Conservation (phyloP, 1,139 yeast genomes). For the Taphrina wiesneri region DNA sequence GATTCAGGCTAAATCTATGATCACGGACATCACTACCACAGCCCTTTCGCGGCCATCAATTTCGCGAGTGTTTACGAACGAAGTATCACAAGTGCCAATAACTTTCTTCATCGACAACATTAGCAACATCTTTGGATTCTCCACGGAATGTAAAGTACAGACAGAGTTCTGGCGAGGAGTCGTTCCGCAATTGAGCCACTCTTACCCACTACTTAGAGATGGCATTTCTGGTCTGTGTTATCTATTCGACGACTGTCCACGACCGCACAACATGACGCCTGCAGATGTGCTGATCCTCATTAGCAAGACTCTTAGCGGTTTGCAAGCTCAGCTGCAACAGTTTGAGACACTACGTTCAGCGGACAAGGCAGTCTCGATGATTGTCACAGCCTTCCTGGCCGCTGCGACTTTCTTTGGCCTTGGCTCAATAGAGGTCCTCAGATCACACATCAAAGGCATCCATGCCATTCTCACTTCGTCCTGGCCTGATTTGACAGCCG, state of each 20-base stretch:
- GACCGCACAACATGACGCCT: neutral
- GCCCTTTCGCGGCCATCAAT: neutral
- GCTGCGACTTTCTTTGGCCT: conserved; percentile 16
- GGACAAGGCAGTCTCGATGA: neutral
- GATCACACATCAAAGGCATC: neutral
- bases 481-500: neutral
- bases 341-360: neutral
- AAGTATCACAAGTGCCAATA: neutral
- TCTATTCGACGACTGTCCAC: conserved; percentile 8
- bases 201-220: conserved; percentile 2
- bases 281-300: neutral
- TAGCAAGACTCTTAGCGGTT: neutral
- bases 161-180: neutral
- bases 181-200: conserved; percentile 2
- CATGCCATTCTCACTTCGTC: neutral
- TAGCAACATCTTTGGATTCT: neutral
- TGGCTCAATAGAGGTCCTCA: conserved; percentile 2
- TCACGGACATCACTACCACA: neutral
- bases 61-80: neutral
- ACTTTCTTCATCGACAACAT: conserved; percentile 4
- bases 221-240: neutral
- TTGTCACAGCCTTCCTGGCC: conserved; percentile 3
- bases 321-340: neutral
- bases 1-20: neutral
- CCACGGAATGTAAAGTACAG: neutral